Evolutionary conservation across 2,329 filamentous ascomycete genomes (phyloP), one percentile per base, ranked within the genome.

Genomic region (Fusarium compactum): DNA sequence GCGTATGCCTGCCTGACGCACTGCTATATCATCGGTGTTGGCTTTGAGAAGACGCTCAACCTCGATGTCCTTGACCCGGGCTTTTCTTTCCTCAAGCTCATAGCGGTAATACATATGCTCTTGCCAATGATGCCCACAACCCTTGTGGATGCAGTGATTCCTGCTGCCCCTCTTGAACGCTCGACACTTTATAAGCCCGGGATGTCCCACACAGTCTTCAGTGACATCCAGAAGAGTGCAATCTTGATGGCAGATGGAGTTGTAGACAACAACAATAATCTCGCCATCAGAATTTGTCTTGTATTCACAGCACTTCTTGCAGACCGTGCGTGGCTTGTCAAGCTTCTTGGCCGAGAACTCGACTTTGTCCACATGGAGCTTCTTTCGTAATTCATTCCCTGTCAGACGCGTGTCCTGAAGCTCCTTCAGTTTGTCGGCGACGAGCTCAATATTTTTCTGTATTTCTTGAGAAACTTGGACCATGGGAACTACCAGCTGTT

Each of bases 401-500:
- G 29, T 65, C 1, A 64, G 41, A 3, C 38, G 27, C 10, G 14
- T 47, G 10, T 67, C 45, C 2, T 20, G 16, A 3, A 73, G 48
- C 15, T 67, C 67, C 10, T 63, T 25, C 7, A 40, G 25, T 16
- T 34, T 46, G 1, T 66, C 53, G 1, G 53, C 22, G 5, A 63
- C n/a, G 6, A 48, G 14, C 6, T 25, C 27, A 14, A 73, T 50
- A n/a, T 53, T 72, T 4, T 25, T 18, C 16, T 27, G 58, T 7
- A 75, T 67, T 2, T 3, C 18, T 3, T 64, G 60, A 0, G 73
- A 54, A 6, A 75, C 60, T 1, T 50, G 29, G 3, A 73, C 66
- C 58, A 76, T 76, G 2, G 73, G 73, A 2, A 60, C 44, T 1
- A 66, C 57, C 1, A 75, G 20, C 16, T 60, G 40, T 2, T 24